phyloP scores from a whole-genome alignment of 352 stramenopile genomes.

The Phytophthora palmivora region DNA sequence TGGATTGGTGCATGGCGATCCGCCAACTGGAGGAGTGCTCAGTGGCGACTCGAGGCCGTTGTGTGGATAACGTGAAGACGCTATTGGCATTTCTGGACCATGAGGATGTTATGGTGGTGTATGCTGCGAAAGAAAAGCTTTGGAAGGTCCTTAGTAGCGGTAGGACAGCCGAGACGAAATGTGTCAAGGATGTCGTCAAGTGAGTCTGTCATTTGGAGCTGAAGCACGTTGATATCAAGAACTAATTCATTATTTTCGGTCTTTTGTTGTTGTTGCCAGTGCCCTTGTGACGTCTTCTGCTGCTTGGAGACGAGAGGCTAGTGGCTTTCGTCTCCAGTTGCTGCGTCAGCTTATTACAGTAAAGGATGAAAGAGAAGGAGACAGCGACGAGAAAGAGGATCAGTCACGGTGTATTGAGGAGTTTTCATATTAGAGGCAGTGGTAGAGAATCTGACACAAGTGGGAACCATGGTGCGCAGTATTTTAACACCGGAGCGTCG shows the following conservation, averaged over 20 bases:
- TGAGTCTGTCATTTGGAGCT: slow-evolving; percentile 6
- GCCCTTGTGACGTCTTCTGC: slow-evolving; percentile 5
- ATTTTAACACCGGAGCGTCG: slow-evolving; percentile 5
- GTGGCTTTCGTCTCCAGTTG: slow-evolving; percentile 58
- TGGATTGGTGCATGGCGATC: slow-evolving; percentile 21
- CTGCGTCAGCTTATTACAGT: slow-evolving; percentile 50
- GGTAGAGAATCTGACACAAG: slow-evolving; percentile 13
- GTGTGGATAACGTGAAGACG: slow-evolving; percentile 6
- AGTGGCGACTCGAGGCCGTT: slow-evolving; percentile 8
- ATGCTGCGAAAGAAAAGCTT: slow-evolving; percentile 50
- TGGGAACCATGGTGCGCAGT: slow-evolving; percentile 20
- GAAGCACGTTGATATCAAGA: background rate
- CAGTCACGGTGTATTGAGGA: background rate
- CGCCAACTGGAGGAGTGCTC: slow-evolving; percentile 12
- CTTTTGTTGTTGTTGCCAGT: slow-evolving; percentile 13
- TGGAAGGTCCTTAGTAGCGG: slow-evolving; percentile 12
- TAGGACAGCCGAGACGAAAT: background rate
- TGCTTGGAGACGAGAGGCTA: slow-evolving; percentile 17
- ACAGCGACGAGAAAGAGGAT: slow-evolving; percentile 5
- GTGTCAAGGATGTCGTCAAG: slow-evolving; percentile 30
- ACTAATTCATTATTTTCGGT: slow-evolving; percentile 7
- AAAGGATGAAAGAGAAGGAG: background rate
- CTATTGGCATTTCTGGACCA: slow-evolving; percentile 37
- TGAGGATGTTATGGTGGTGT: slow-evolving; percentile 51
- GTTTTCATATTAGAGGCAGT: slow-evolving; percentile 24